phyloP scores from a whole-genome alignment of 2,329 filamentous ascomycete species.

The Aspergillus ustus region DNA sequence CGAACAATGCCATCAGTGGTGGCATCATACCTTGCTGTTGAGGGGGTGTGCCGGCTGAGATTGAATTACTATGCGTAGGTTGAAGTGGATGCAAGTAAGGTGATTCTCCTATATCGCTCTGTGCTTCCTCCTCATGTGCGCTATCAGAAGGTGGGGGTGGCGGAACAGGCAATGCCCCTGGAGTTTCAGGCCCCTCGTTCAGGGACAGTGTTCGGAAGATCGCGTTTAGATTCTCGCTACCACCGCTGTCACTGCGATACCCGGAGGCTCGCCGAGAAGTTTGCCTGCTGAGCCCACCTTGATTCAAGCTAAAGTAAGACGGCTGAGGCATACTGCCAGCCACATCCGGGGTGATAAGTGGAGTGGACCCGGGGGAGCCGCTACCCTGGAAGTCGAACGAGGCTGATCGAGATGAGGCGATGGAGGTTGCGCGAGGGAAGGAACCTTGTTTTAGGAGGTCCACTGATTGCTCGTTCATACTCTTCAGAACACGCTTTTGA shows the following conservation, averaged over 20 bases:
- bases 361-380: constrained; percentile 81
- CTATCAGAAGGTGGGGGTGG: constrained; percentile 41
- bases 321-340: constrained; percentile 73
- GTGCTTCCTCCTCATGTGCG: constrained; percentile 74
- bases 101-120: constrained; percentile 72
- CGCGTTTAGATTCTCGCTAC: constrained; percentile 80
- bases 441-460: constrained; percentile 92
- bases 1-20: constrained; percentile 89
- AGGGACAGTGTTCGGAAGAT: constrained; percentile 83
- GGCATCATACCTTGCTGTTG: constrained; percentile 78
- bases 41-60: constrained; percentile 50
- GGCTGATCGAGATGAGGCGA: constrained; percentile 87
- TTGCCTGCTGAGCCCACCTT: constrained; percentile 62
- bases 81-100: constrained; percentile 76
- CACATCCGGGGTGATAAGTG: constrained; percentile 81
- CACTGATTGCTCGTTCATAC: constrained; percentile 78
- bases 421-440: constrained; percentile 82
- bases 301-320: constrained; percentile 81
- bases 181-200: constrained; percentile 61
- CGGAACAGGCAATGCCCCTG: constrained; percentile 40
- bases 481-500: constrained; percentile 88
- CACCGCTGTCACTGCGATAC: constrained; percentile 87
- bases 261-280: constrained; percentile 72
- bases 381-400: constrained; percentile 86
- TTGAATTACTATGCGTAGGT: constrained; percentile 57